A percentile compares a stretch with the other conserved stretches of the same genome.
Conservation (phyloP, 106 monocot genomes). For the Dioscorea dumetorum region DNA sequence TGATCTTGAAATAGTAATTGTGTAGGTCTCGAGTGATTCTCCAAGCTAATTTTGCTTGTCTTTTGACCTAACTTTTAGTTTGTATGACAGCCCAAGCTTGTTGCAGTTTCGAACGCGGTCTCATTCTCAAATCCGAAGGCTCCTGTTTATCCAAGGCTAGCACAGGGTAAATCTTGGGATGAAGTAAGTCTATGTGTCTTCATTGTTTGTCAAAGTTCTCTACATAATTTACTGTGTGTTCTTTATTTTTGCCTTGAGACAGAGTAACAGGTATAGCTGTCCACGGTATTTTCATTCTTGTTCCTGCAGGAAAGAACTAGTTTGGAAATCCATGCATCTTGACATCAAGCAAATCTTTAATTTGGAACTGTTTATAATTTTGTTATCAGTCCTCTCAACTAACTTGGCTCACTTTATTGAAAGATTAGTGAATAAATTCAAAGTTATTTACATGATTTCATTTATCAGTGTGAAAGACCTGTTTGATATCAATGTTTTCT, state of each 20-base stretch:
- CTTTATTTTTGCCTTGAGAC: no score
- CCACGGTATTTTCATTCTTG: no score
- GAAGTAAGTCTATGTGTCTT: slow-evolving; percentile 32
- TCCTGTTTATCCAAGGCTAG: slow-evolving; percentile 83
- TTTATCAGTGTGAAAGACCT: not conserved
- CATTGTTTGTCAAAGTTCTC: not conserved
- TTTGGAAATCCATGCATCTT: no score
- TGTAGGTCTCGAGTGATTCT: not conserved
- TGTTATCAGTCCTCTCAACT: no score
- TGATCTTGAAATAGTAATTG: no score
- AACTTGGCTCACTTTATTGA: not conserved
- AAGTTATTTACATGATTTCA: not conserved
- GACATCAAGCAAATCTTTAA: no score
- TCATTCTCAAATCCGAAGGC: slow-evolving; percentile 81
- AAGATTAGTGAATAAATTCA: not conserved
- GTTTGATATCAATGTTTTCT: slow-evolving; percentile 1
- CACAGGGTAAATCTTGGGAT: slow-evolving; percentile 86
- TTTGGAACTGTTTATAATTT: no score
- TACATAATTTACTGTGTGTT: no score
- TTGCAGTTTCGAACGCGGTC: slow-evolving; percentile 63
- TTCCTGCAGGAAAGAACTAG: no score
- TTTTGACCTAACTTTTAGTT: no score
- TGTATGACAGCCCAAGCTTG: slow-evolving; percentile 66
- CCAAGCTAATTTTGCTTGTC: not conserved
- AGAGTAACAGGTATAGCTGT: no score